Base-by-base conservation (phyloP, 2,329 filamentous ascomycete species). In the Exophiala mesophila region DNA sequence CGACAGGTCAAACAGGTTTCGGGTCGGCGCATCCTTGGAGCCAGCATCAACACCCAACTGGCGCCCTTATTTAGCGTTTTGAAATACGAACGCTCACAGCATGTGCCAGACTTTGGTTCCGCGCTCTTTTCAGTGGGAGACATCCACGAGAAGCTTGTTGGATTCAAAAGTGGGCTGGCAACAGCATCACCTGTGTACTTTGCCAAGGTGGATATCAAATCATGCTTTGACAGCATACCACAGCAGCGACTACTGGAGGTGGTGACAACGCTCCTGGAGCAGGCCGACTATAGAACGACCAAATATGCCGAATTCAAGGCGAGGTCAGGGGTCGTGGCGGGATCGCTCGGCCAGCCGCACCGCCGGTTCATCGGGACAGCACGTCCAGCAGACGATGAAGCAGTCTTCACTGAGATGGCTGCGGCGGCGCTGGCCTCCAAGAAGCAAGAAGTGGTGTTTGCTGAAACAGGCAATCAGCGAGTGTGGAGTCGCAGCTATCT, bases 171-270 rank as follows among this genome's bases (percentile, higher is more conserved):
- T 2, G 63, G 52, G 1, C 60, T 84, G 8, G 57, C 61, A 17
- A 63, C 64, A 0, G 44, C 63, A 1, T 49, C 52, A 0, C 56
- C 59, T 6, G 65, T 96, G 1, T 97, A 85, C 63, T 94, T 97
- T 64, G 89, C 82, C 47, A 98, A 98, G 61, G 72, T 94, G 9
- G 92, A 98, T 58, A 89, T 98, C 15, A 78, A 86, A 59, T 80
- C 87, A 2, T 94, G 90, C 55, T 98, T 96, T 60, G 92, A 98
- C 63, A 95, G 85, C 0, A 96, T 98, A 32, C 92, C 92, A 0
- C 92, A 97, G 60, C 65, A 75, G 18, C 77, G 79, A 1, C 70
- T 97, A 13, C 59, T 96, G 23, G 61, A 71, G 17, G 69, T 97
- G 18, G 75, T 94, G 50, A 67, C 72, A 30, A 59, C 63, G 51